Percentiles rank a stretch among this genome's conserved stretches.
phyloP scores from a whole-genome alignment of 2,329 filamentous ascomycete genomes.

The Neofusicoccum ribis region DNA sequence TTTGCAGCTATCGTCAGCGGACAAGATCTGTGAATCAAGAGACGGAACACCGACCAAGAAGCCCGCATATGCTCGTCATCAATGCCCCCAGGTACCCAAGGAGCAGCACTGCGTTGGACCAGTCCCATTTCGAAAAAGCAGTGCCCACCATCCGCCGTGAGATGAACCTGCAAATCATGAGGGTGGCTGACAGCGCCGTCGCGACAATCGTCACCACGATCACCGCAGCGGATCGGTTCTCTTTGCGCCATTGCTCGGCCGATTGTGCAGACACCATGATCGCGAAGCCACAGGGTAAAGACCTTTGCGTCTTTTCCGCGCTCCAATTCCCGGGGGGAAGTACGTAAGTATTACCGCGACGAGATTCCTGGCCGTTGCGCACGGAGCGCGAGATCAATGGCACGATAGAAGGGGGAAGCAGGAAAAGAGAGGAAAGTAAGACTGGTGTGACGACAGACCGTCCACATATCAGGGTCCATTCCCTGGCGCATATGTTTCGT shows the following conservation, averaged over 20 bases:
- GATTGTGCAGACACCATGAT: not conserved
- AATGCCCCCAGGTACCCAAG: not conserved
- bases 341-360: not conserved
- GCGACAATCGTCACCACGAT: not conserved
- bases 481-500: not conserved
- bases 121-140: not conserved
- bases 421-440: not conserved
- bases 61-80: not conserved
- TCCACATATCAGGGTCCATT: not conserved
- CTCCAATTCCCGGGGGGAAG: not conserved
- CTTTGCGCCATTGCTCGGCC: not conserved
- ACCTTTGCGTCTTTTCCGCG: not conserved
- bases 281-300: not conserved
- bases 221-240: not conserved
- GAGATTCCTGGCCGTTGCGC: not conserved
- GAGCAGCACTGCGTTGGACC: not conserved
- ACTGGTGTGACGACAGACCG: not conserved
- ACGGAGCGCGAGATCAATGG: not conserved
- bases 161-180: not conserved
- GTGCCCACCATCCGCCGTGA: conserved; percentile 7
- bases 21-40: not conserved
- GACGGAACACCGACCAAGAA: not conserved
- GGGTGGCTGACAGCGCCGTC: not conserved
- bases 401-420: not conserved
- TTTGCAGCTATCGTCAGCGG: not conserved